These are phyloP conservation scores for Rugonectria rugulosa DNA, from an alignment of 2,329 filamentous ascomycete genomes.

Conservation along the genomic window DNA sequence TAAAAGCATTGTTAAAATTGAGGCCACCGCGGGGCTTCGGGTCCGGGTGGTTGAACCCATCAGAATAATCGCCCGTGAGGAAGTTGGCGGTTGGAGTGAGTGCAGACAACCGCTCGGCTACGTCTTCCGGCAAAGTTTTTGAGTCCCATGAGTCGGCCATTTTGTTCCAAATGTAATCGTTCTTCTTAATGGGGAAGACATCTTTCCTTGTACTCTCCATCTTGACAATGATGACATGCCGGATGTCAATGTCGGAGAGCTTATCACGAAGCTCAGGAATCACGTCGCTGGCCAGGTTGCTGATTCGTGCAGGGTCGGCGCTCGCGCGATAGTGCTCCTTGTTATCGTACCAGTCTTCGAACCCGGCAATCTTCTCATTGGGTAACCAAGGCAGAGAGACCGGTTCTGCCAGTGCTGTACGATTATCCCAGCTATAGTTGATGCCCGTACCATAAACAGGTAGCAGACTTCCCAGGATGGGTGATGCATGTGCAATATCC, in stretches of 20 bases:
- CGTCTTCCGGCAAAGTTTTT: slow-evolving; percentile 42
- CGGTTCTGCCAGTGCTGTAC: slow-evolving; percentile 37
- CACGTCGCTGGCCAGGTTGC: slow-evolving; percentile 47
- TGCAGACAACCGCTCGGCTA: slow-evolving; percentile 37
- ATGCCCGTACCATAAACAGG: slow-evolving; percentile 38
- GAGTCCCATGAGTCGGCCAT: slow-evolving; percentile 43
- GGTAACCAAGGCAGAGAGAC: slow-evolving; percentile 36
- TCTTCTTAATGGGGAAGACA: slow-evolving; percentile 53
- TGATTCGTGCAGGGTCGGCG: slow-evolving; percentile 50
- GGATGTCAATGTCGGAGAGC: slow-evolving; percentile 45
- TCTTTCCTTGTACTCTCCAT: slow-evolving; percentile 55
- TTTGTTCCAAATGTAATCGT: slow-evolving; percentile 47
- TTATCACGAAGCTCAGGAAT: slow-evolving; percentile 37
- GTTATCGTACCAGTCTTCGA: slow-evolving; percentile 38
- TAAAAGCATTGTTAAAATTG: slow-evolving; percentile 50
- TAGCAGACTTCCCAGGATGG: slow-evolving; percentile 37
- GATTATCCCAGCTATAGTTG: slow-evolving; percentile 37
- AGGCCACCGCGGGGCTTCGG: slow-evolving; percentile 46
- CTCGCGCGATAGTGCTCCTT: slow-evolving; percentile 45
- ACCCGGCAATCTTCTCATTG: slow-evolving; percentile 27
- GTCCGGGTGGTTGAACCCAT: slow-evolving; percentile 40
- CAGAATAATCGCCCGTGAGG: slow-evolving; percentile 46
- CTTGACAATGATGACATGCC: slow-evolving; percentile 53
- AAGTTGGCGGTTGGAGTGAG: slow-evolving; percentile 45
- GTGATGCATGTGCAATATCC: slow-evolving; percentile 43